A percentile compares a stretch with the other conserved stretches of the same genome.
Conservation (phyloP, 345 rosid species). For the Eucalyptus decipiens region DNA sequence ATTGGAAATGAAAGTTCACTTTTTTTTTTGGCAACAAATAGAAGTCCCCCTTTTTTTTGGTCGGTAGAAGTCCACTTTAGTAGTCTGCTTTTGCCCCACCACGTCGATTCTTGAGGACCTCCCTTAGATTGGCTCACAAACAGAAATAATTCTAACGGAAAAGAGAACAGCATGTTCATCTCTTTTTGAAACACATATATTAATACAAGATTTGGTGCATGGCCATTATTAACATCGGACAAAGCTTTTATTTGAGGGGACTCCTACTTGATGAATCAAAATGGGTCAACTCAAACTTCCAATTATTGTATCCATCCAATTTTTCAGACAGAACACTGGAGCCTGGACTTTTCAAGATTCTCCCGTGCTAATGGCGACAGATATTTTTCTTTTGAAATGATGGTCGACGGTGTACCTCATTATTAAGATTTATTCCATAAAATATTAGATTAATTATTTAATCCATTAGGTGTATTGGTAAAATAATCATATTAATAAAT, state of each 20-base stretch:
- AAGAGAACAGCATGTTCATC: neutral
- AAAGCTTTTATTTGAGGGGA: neutral
- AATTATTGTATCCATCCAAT: neutral
- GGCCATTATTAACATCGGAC: neutral
- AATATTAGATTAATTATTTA: neutral
- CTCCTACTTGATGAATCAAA: neutral
- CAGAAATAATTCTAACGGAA: neutral
- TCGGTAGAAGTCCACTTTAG: neutral
- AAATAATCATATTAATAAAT: neutral
- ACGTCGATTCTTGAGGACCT: neutral
- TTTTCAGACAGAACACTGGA: neutral
- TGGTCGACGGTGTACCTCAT: neutral
- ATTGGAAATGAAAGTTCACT: neutral
- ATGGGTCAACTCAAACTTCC: neutral
- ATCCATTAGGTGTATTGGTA: neutral
- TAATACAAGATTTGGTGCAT: neutral
- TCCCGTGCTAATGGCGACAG: neutral
- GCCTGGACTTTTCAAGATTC: neutral
- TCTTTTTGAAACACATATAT: neutral
- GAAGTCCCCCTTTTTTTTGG: too few species aligned
- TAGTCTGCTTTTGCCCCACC: neutral
- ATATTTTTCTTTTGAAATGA: neutral
- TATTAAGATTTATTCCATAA: neutral
- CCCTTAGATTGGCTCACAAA: neutral
- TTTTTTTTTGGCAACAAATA: too few species aligned